Conservation (phyloP, 2,329 filamentous ascomycete species). For the Neonectria faginata region DNA sequence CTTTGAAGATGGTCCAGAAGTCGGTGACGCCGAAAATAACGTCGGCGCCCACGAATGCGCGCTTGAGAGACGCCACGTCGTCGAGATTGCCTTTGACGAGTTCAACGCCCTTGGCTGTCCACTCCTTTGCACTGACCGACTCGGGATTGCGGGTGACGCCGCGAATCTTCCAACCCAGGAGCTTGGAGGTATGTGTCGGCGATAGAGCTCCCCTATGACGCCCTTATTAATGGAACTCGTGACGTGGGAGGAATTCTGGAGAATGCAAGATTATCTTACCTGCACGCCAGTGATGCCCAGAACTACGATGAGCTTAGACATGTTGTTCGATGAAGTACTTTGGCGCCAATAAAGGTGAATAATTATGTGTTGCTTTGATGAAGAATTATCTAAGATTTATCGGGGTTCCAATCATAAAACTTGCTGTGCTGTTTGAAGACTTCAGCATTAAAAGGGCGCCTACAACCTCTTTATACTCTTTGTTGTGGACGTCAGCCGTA, state of each 20-base stretch:
- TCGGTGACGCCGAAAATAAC: constrained; percentile 34
- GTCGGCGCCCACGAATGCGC: constrained; percentile 29
- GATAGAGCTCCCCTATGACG: constrained; percentile 30
- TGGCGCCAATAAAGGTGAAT: neutral
- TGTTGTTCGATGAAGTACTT: neutral
- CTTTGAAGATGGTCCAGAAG: constrained; percentile 27
- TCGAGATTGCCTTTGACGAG: constrained; percentile 31
- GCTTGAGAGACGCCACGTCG: constrained; percentile 15
- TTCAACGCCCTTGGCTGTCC: constrained; percentile 26
- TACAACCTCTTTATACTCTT: no score
- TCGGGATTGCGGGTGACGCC: constrained; percentile 29
- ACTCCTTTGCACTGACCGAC: constrained; percentile 5
- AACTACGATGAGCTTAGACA: constrained; percentile 17
- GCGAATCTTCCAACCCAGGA: constrained; percentile 27
- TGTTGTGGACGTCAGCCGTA: no score
- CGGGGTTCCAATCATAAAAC: neutral
- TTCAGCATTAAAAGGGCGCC: no score
- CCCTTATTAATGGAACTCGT: neutral
- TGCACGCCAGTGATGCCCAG: constrained; percentile 19
- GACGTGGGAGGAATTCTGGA: no score
- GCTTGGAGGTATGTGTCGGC: constrained; percentile 26
- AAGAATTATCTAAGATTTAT: neutral
- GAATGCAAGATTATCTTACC: neutral
- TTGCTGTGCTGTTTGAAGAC: no score
- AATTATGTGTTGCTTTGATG: neutral